A percentile compares a stretch with the other conserved stretches of the same genome.
These are phyloP conservation scores for Fusarium nygamai DNA, from an alignment of 2,329 filamentous ascomycete genomes.

Conservation along the genomic window DNA sequence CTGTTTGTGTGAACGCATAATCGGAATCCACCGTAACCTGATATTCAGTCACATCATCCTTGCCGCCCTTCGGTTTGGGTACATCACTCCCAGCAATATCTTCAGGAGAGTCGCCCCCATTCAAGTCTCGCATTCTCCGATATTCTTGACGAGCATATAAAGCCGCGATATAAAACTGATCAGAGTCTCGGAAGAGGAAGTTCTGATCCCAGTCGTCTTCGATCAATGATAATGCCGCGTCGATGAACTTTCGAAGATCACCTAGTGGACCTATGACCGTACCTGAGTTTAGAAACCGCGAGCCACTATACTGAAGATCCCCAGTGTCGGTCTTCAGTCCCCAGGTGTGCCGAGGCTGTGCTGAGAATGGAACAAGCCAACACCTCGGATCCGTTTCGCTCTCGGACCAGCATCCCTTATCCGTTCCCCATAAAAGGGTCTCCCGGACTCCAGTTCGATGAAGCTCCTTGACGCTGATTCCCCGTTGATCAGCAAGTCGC, in stretches of 20 bases:
- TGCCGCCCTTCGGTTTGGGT: constrained; percentile 15
- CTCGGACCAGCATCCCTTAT: constrained; percentile 31
- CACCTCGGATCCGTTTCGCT: constrained; percentile 26
- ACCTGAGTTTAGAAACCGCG: constrained; percentile 38
- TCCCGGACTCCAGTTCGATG: constrained; percentile 25
- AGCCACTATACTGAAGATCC: constrained; percentile 10
- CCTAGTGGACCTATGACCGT: constrained; percentile 36
- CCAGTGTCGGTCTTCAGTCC: constrained; percentile 27
- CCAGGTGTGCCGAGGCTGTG: constrained; percentile 24
- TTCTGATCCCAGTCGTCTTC: constrained; percentile 16
- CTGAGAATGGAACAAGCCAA: constrained; percentile 33
- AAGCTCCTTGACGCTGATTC: constrained; percentile 27
- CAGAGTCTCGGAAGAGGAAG: constrained; percentile 22
- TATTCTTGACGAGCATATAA: constrained; percentile 39
- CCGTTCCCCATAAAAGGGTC: constrained; percentile 38
- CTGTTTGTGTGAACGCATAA: constrained; percentile 58
- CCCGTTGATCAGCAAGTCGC: constrained; percentile 30
- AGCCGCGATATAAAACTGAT: constrained; percentile 35
- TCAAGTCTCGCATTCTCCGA: constrained; percentile 28
- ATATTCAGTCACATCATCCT: constrained; percentile 27
- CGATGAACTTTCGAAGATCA: constrained; percentile 33
- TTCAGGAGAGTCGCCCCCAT: constrained; percentile 9
- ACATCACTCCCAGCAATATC: constrained; percentile 18
- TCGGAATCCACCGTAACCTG: constrained; percentile 33
- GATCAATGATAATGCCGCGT: constrained; percentile 17